A percentile compares a stretch with the other conserved stretches of the same genome.
phyloP scores from a whole-genome alignment of 208 protist genomes.

The Leishmania guyanensis region DNA sequence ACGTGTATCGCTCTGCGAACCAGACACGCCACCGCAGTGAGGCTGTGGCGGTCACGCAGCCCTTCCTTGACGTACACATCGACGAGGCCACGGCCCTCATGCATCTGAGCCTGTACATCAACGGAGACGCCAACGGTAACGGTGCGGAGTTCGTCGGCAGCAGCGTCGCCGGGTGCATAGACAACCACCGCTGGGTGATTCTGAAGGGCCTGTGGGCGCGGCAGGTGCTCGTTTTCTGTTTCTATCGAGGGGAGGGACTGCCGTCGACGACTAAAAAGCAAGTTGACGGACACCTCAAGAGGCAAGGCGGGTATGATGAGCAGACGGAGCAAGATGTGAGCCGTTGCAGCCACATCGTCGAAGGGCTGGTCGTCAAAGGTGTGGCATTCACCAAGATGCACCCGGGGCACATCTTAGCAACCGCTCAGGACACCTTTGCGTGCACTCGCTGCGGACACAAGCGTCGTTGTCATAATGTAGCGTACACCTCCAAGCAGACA shows the following conservation, averaged over 20 bases:
- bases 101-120: slow-evolving; percentile 45
- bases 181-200: slow-evolving; percentile 53
- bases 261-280: not conserved
- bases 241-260: slow-evolving; percentile 3
- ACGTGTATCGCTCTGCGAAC: slow-evolving; percentile 9
- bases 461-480: slow-evolving; percentile 15
- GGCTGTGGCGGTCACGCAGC: slow-evolving; percentile 23
- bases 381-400: slow-evolving; percentile 25
- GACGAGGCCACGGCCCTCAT: slow-evolving; percentile 34
- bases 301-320: not conserved
- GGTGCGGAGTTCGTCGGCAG: slow-evolving; percentile 33
- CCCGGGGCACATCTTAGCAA: slow-evolving; percentile 1
- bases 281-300: not conserved
- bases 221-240: slow-evolving; percentile 43
- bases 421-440: slow-evolving; percentile 28
- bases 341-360: slow-evolving; percentile 13
- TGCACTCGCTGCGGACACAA: slow-evolving; percentile 48
- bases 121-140: slow-evolving; percentile 30
- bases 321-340: slow-evolving; percentile 3
- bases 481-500: slow-evolving; percentile 18
- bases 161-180: slow-evolving; percentile 42
- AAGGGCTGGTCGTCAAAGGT: slow-evolving; percentile 28
- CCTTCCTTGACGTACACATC: slow-evolving; percentile 37
- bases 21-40: slow-evolving; percentile 17
- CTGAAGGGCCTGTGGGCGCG: slow-evolving; percentile 39